phyloP scores from a whole-genome alignment of 2,329 filamentous ascomycete species.

The Exophiala sideris region DNA sequence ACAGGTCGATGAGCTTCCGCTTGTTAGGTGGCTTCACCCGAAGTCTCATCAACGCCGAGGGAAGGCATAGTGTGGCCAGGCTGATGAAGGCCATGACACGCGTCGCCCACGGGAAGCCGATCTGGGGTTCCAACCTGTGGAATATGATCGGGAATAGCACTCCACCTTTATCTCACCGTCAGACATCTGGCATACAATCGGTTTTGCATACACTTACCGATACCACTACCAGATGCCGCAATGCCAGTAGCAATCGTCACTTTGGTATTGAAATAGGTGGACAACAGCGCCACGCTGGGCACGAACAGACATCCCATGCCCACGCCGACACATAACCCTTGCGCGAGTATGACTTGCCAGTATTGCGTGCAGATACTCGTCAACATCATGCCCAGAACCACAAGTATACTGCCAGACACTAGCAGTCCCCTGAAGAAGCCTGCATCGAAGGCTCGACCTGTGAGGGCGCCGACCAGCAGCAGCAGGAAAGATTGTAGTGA shows the following conservation, averaged over 20 bases:
- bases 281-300: conserved; percentile 51
- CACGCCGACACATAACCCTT: conserved; percentile 57
- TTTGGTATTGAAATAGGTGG: conserved; percentile 60
- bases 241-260: conserved; percentile 59
- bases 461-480: conserved; percentile 51
- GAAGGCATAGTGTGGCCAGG: too few species aligned
- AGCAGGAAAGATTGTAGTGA: conserved; percentile 51
- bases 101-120: conserved; percentile 64
- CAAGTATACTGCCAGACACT: conserved; percentile 43
- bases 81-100: conserved; percentile 57
- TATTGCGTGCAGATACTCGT: conserved; percentile 47
- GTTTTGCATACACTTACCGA: too few species aligned
- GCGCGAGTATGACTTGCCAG: conserved; percentile 49
- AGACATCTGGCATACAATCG: too few species aligned
- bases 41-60: too few species aligned
- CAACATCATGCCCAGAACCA: conserved; percentile 49
- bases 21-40: too few species aligned
- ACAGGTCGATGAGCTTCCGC: too few species aligned
- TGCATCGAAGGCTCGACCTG: conserved; percentile 51
- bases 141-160: conserved; percentile 61
- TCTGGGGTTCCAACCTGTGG: conserved; percentile 54
- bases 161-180: conserved; percentile 57
- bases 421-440: conserved; percentile 49
- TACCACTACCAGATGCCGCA: conserved; percentile 49
- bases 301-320: conserved; percentile 55